Evolutionary conservation across 2,329 filamentous ascomycete species (phyloP).

Genomic region (Metarhizium robertsii): DNA sequence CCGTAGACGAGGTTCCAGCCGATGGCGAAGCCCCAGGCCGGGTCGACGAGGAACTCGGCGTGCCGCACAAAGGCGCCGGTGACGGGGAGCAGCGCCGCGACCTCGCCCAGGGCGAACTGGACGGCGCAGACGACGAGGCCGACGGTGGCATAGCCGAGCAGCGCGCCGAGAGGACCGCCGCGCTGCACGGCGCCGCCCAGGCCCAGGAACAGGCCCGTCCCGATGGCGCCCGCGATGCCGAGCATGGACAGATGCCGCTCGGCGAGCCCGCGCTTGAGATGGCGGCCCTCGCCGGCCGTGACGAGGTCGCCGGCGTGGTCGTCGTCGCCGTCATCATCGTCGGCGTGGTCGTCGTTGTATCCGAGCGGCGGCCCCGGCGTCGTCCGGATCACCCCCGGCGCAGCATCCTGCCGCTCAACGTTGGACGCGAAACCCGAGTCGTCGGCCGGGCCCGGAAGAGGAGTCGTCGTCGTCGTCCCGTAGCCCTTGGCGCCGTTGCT

Average conservation of each 20-base stretch:
- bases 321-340: slow-evolving; percentile 26
- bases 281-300: slow-evolving; percentile 37
- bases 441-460: background rate
- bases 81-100: slow-evolving; percentile 51
- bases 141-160: slow-evolving; percentile 45
- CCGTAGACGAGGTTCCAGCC: slow-evolving; percentile 48
- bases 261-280: slow-evolving; percentile 31
- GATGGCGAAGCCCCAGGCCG: slow-evolving; percentile 46
- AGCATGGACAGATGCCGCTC: slow-evolving; percentile 49
- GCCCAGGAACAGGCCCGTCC: slow-evolving; percentile 51
- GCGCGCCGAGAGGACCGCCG: slow-evolving; percentile 37
- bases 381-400: background rate
- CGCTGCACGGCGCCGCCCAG: slow-evolving; percentile 43
- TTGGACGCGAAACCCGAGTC: background rate
- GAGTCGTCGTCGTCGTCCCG: background rate
- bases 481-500: background rate
- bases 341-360: slow-evolving; percentile 13
- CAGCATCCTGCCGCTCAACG: background rate
- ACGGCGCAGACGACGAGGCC: slow-evolving; percentile 48
- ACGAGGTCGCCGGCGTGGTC: slow-evolving; percentile 32
- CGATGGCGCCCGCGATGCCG: slow-evolving; percentile 52
- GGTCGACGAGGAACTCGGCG: slow-evolving; percentile 50
- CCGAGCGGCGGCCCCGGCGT: background rate
- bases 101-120: slow-evolving; percentile 50
- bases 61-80: slow-evolving; percentile 54